phyloP scores from a whole-genome alignment of 2,329 filamentous ascomycete species.

The Aspergillus fijiensis region DNA sequence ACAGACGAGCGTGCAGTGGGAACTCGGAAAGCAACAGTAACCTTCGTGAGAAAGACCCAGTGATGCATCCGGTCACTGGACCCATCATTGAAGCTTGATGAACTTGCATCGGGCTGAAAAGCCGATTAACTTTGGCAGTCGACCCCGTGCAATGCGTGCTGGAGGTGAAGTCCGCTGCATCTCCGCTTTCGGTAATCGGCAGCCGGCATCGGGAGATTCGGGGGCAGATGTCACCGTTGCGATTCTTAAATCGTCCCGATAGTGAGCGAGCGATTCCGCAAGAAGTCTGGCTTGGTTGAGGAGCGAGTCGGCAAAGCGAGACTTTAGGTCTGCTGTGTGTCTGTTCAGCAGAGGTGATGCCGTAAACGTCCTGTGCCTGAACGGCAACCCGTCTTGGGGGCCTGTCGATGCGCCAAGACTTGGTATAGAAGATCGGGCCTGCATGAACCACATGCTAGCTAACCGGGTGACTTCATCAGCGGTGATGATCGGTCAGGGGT shows the following conservation, averaged over 20 bases:
- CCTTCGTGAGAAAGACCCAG: neutral
- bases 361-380: neutral
- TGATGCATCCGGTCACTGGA: slow-evolving; percentile 5
- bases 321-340: neutral
- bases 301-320: neutral
- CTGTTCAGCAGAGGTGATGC: neutral
- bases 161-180: slow-evolving; percentile 11
- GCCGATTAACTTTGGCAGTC: slow-evolving; percentile 1
- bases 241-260: neutral
- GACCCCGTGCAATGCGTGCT: neutral
- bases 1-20: slow-evolving; percentile 4
- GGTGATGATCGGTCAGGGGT: neutral
- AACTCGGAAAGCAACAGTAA: slow-evolving; percentile 2
- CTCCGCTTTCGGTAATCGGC: slow-evolving; percentile 24
- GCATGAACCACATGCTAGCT: neutral
- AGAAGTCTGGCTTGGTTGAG: neutral
- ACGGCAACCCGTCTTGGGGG: neutral
- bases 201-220: neutral
- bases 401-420: neutral
- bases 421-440: neutral
- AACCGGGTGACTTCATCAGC: neutral
- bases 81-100: neutral
- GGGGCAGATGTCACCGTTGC: slow-evolving; percentile 14
- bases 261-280: too few relatives aligned
- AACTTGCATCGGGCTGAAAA: neutral